Base-by-base conservation (phyloP, 148 eudicot species). In the Camellia japonica region DNA sequence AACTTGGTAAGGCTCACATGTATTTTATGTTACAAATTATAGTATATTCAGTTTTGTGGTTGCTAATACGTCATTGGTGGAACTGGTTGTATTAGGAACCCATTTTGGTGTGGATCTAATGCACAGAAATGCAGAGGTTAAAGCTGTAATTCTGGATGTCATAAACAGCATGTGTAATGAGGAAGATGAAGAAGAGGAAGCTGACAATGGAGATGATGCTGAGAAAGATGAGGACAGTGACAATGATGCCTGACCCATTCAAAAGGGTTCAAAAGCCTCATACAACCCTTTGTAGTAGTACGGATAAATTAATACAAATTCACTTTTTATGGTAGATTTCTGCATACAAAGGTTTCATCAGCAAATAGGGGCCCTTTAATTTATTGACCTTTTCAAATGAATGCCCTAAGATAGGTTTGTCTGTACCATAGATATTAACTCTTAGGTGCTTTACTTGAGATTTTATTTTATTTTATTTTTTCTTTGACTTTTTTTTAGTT, bases 141-240 rank as follows among this genome's bases (percentile, higher is more conserved):
- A 23, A 23, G 30, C 30, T 23, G 30, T 23, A 23, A 23, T 23
- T 23, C 0, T 0, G 30, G 30, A 23, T 23, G 30, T 23, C 30
- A 23, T 94, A 72, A 92, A 88, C 76, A 86, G 65, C 85, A 94
- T 92, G 96, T 86, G 89, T 20, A 92, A 92, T 73, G 92, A 88
- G 5, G 96, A 91, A 8, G 82, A 79, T 7, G 78, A 73, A 41
- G 76, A n/a, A 7, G 82, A 63, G 43, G 76, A 38, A 73, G 63
- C 9, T 30, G 63, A 55, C 0, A 63, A 16, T 43, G 81, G 52
- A 42, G 68, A 70, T 59, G 68, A 55, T 12, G 75, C 7, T 44
- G 75, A 70, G 38, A 59, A 60, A 12, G 70, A 55, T 1, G 78
- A 51, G 13, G 78, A 64, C 5, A 46, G 60, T 14, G 71, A 23